Percentiles rank a stretch among this genome's conserved stretches.
These are phyloP conservation scores for Peterozyma xylosa DNA, from an alignment of 805 yeast species.

Conservation along the genomic window DNA sequence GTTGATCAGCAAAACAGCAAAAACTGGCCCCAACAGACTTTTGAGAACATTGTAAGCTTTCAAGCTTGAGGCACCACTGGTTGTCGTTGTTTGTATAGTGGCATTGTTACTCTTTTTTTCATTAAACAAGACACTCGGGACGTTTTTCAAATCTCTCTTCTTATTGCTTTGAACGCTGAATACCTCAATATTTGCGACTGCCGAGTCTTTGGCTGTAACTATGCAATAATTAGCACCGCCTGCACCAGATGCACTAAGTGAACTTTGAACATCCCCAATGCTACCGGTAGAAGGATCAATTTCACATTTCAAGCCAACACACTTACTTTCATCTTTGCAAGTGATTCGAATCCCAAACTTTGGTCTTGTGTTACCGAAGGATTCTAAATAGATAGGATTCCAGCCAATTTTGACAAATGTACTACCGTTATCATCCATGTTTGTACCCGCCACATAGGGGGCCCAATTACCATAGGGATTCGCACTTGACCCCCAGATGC, in stretches of 20 bases:
- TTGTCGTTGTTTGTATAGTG: too few species aligned
- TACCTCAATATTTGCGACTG: constrained; percentile 67
- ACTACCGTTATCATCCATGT: constrained; percentile 59
- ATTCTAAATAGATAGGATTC: constrained; percentile 81
- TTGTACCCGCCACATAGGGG: constrained; percentile 90
- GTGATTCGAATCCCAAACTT: constrained; percentile 64
- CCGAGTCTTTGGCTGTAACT: constrained; percentile 60
- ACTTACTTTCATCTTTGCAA: constrained; percentile 62
- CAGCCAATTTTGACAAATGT: constrained; percentile 84
- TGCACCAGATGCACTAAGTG: constrained; percentile 36
- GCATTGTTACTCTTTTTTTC: too few species aligned
- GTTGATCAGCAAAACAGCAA: too few species aligned
- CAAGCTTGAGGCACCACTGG: too few species aligned
- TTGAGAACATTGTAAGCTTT: too few species aligned
- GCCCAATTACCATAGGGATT: constrained; percentile 86
- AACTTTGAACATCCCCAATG: constrained; percentile 45
- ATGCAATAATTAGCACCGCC: constrained; percentile 80
- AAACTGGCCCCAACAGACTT: too few species aligned
- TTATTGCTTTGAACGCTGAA: constrained; percentile 24
- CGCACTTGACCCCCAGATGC: constrained; percentile 72
- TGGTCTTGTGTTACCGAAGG: constrained; percentile 52
- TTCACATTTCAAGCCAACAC: constrained; percentile 75
- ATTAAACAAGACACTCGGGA: not conserved
- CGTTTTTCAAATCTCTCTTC: constrained; percentile 2
- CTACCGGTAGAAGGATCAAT: constrained; percentile 63